These are phyloP conservation scores for Colletotrichum sp. DNA, from an alignment of 2,329 filamentous ascomycete genomes.

Conservation along the genomic window DNA sequence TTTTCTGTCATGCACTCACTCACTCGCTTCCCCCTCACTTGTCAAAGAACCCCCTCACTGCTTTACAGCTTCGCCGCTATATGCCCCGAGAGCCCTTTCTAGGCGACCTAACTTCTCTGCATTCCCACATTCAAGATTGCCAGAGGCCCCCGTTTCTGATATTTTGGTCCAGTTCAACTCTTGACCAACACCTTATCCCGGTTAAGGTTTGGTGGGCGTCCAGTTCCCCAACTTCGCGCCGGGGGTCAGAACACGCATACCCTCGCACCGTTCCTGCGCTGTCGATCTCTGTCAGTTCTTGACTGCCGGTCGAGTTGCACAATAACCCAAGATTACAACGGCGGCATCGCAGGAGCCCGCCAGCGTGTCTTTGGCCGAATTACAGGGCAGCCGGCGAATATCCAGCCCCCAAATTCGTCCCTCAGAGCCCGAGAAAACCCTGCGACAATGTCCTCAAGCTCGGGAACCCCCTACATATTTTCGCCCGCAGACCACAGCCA, in stretches of 20 bases:
- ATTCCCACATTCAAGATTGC: neutral
- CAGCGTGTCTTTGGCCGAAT: neutral
- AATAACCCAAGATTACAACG: neutral
- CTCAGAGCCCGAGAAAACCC: neutral
- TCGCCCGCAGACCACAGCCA: conserved; percentile 49
- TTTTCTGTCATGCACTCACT: neutral
- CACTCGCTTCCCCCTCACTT: neutral
- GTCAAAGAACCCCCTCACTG: neutral
- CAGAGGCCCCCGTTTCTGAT: neutral
- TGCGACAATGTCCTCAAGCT: conserved; percentile 10
- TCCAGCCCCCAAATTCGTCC: neutral
- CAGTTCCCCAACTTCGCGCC: neutral
- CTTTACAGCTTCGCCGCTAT: neutral
- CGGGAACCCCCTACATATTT: conserved; percentile 39
- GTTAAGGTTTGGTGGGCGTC: neutral
- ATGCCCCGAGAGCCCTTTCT: neutral
- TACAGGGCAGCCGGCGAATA: neutral
- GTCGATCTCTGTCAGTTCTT: conserved; percentile 1
- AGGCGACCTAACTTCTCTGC: neutral
- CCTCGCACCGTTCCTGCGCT: neutral
- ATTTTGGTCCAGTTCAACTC: neutral
- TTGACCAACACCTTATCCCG: neutral
- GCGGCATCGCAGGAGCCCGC: neutral
- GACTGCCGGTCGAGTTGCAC: neutral
- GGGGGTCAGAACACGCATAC: neutral